phyloP scores from a whole-genome alignment of 2,329 filamentous ascomycete species.

The Nigrospora osmanthi region DNA sequence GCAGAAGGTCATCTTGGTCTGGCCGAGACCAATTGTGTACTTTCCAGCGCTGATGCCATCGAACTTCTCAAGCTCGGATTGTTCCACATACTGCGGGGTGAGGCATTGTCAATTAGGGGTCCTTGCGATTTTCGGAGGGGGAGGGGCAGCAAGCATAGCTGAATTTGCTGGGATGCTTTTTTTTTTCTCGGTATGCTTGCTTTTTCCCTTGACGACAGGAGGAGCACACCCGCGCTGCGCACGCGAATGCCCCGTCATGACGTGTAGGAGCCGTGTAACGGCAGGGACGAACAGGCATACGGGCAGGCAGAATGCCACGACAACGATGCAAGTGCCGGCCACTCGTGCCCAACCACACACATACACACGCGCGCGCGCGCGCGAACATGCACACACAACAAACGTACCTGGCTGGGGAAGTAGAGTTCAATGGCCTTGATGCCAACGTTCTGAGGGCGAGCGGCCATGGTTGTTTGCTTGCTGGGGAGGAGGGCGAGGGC shows the following conservation, averaged over 20 bases:
- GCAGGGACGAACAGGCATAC: no score
- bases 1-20: conserved; percentile 90
- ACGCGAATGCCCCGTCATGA: no score
- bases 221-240: no score
- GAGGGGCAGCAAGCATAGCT: not conserved
- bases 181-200: not conserved
- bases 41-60: conserved; percentile 77
- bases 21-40: conserved; percentile 85
- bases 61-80: conserved; percentile 76
- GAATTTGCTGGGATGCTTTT: not conserved
- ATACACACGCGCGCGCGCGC: not conserved
- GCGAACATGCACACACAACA: not conserved
- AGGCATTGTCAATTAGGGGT: conserved; percentile 11
- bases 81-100: conserved; percentile 65
- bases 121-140: conserved; percentile 12
- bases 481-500: conserved; percentile 1
- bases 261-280: no score
- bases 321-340: no score
- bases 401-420: conserved; percentile 72
- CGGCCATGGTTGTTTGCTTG: conserved; percentile 46
- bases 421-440: conserved; percentile 92
- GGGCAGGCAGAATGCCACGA: no score
- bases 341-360: not conserved
- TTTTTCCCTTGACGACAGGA: no score
- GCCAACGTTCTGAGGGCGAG: conserved; percentile 79